Percentiles rank a stretch among this genome's conserved stretches.
Conservation (phyloP, 2,329 filamentous ascomycete genomes). For the Aspergillus pseudotamarii region DNA sequence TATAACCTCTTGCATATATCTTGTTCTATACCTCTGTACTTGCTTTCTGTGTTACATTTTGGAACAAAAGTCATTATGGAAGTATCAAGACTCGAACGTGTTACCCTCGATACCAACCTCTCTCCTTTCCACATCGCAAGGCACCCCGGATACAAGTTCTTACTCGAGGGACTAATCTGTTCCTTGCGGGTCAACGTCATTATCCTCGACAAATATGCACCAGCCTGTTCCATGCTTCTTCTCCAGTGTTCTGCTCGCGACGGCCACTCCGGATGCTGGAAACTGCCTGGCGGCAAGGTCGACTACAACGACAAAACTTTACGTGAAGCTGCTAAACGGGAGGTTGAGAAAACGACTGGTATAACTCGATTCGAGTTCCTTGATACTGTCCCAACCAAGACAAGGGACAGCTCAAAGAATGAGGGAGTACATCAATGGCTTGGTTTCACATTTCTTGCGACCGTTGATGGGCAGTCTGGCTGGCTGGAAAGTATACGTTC, state of each 20-base stretch:
- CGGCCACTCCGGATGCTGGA: not conserved
- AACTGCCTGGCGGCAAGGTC: not conserved
- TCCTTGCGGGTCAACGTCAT: not conserved
- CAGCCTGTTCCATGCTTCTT: not conserved
- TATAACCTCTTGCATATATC: not conserved
- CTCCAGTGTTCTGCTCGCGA: not conserved
- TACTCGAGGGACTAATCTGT: not conserved
- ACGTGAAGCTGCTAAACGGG: not conserved
- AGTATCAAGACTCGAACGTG: not conserved
- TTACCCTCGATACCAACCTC: not conserved
- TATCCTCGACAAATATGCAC: not conserved
- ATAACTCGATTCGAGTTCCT: not conserved
- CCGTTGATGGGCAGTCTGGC: not conserved
- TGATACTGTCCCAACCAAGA: not conserved
- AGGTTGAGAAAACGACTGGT: not conserved
- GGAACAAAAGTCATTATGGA: not conserved
- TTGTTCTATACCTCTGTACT: not conserved
- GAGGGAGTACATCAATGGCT: not conserved
- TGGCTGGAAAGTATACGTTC: not conserved
- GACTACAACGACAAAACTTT: not conserved
- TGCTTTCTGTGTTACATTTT: not conserved
- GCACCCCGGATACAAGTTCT: not conserved
- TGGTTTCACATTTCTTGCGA: not conserved
- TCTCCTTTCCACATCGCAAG: not conserved
- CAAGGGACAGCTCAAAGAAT: not conserved